Conservation (phyloP, 805 yeast species). For the Hanseniaspora mollemarum region DNA sequence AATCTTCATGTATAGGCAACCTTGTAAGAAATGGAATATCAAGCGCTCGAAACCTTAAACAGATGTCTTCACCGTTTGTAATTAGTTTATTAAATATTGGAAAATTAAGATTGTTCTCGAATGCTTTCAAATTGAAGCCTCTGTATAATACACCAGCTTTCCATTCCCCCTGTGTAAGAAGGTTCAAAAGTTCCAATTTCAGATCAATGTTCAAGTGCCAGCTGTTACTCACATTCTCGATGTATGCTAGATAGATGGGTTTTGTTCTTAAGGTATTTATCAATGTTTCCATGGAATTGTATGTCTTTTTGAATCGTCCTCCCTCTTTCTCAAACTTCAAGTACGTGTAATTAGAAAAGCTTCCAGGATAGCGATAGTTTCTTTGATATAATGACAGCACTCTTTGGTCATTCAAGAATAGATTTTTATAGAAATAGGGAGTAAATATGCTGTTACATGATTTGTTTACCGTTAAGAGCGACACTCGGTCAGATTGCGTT, state of each 20-base stretch:
- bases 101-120: slow-evolving; percentile 11
- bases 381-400: background rate
- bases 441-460: background rate
- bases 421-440: slow-evolving; percentile 5
- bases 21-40: slow-evolving; percentile 4
- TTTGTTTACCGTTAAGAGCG: background rate
- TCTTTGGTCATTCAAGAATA: slow-evolving; percentile 6
- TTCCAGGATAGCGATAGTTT: background rate
- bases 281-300: background rate
- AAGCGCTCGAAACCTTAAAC: background rate
- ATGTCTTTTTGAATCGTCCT: background rate
- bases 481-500: slow-evolving; percentile 5
- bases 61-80: background rate
- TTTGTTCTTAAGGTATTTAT: background rate
- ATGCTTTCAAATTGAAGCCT: background rate
- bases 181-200: background rate
- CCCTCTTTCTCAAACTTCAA: background rate
- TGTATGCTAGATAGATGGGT: background rate
- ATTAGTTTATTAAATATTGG: slow-evolving; percentile 4
- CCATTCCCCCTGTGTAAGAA: background rate
- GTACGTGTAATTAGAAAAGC: background rate
- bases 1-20: background rate
- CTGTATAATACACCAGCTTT: background rate
- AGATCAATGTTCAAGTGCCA: slow-evolving; percentile 10
- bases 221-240: slow-evolving; percentile 4